A percentile compares a stretch with the other conserved stretches of the same genome.
phyloP scores from a whole-genome alignment of 305 asterid species.

The Fraxinus dipetala region DNA sequence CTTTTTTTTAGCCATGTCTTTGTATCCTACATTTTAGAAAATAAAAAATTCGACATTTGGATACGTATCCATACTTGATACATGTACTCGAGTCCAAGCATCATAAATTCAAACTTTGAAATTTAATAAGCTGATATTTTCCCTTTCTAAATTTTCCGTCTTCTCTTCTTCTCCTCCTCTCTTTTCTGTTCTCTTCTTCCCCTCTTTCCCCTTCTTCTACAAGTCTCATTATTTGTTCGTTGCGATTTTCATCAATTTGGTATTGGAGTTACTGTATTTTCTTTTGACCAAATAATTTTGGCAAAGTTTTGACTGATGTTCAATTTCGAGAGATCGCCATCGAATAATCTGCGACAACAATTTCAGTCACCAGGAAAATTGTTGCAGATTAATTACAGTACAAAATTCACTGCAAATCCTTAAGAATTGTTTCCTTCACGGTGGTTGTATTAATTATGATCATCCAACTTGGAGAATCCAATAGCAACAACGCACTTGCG shows the following conservation, averaged over 20 bases:
- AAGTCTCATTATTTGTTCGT: neutral
- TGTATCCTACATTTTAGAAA: too few species aligned
- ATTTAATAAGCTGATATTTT: neutral
- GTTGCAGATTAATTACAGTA: neutral
- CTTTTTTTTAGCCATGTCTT: too few species aligned
- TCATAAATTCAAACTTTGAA: too few species aligned
- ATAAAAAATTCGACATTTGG: too few species aligned
- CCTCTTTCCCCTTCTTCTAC: too few species aligned
- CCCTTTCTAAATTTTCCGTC: neutral
- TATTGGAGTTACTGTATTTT: neutral
- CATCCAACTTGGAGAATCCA: neutral
- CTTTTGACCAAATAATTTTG: neutral
- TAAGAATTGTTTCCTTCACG: neutral
- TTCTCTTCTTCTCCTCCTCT: neutral
- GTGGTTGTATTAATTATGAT: neutral
- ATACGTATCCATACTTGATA: too few species aligned
- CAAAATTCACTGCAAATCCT: neutral
- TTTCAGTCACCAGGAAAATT: too few species aligned
- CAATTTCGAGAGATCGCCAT: neutral
- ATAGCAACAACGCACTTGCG: neutral
- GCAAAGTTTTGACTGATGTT: neutral
- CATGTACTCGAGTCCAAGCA: too few species aligned
- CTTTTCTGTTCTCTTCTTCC: too few species aligned
- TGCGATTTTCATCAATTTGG: neutral
- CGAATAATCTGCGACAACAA: neutral